Percentiles rank a stretch among this genome's conserved stretches.
Evolutionary conservation across 352 stramenopile genomes (phyloP).

Genomic region (Phytophthora agathidicida): DNA sequence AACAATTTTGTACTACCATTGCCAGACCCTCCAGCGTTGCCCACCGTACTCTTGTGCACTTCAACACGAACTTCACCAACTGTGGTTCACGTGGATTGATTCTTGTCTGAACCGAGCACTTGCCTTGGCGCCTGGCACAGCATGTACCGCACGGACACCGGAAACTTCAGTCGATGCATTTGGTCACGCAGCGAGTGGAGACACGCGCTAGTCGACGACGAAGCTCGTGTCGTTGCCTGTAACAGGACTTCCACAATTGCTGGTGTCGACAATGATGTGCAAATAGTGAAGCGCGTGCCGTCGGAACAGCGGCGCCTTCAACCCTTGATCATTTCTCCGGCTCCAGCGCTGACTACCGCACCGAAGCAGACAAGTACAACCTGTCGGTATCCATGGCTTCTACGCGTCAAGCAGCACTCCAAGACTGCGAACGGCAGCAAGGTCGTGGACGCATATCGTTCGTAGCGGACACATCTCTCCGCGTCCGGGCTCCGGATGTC

Average conservation of each 20-base stretch:
- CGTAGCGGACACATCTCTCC: conserved; percentile 5
- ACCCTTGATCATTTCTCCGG: background rate
- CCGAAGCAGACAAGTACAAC: too few species aligned
- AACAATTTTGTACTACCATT: too few species aligned
- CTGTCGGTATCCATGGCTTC: too few species aligned
- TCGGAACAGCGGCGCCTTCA: background rate
- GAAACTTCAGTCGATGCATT: too few species aligned
- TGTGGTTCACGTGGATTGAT: too few species aligned
- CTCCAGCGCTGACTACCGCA: background rate
- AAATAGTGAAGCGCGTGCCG: background rate
- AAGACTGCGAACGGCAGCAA: background rate
- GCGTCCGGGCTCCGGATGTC: conserved; percentile 11
- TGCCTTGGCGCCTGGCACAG: too few species aligned
- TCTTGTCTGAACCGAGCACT: too few species aligned
- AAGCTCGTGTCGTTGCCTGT: background rate
- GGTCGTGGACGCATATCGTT: background rate
- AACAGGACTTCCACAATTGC: background rate
- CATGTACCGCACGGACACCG: too few species aligned
- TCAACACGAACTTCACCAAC: too few species aligned
- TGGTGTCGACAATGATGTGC: conserved; percentile 3
- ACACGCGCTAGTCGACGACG: conserved; percentile 2
- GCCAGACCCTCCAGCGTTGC: too few species aligned
- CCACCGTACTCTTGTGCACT: too few species aligned
- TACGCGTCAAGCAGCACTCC: background rate
- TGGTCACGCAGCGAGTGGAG: too few species aligned